These are phyloP conservation scores for Leishmania gerbilli DNA, from an alignment of 208 protist genomes.

Conservation along the genomic window DNA sequence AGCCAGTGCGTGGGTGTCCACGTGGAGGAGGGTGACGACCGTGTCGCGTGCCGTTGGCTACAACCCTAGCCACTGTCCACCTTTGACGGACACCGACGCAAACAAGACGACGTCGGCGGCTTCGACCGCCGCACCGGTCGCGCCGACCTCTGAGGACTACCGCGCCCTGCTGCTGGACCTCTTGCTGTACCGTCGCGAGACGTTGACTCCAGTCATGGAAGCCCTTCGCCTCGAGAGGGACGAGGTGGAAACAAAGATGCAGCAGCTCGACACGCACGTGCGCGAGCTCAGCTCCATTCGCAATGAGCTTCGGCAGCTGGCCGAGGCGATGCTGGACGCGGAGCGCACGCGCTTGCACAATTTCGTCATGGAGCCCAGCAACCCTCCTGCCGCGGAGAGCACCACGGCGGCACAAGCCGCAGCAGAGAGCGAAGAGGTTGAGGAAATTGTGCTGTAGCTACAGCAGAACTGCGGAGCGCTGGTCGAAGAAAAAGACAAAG, in stretches of 20 bases:
- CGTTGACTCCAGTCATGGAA: constrained; percentile 57
- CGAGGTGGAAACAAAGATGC: constrained; percentile 43
- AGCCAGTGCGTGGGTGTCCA: background rate
- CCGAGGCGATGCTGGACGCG: constrained; percentile 18
- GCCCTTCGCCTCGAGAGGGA: constrained; percentile 61
- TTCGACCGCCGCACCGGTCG: background rate
- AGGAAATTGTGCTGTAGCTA: constrained; percentile 15
- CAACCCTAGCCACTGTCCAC: background rate
- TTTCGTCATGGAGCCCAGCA: constrained; percentile 4
- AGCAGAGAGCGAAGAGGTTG: background rate
- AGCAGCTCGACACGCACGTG: constrained; percentile 58
- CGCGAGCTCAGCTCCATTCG: constrained; percentile 57
- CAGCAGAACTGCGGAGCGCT: background rate
- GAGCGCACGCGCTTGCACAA: constrained; percentile 22
- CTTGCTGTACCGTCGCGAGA: constrained; percentile 73
- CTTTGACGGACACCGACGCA: background rate
- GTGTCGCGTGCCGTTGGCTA: background rate
- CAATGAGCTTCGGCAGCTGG: constrained; percentile 70
- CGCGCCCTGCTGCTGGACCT: constrained; percentile 73
- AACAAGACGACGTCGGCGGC: background rate
- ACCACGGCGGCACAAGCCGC: background rate
- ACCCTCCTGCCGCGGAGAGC: background rate
- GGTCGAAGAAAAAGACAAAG: background rate
- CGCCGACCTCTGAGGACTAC: constrained; percentile 52
- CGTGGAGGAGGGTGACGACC: background rate